Evolutionary conservation across 768 basidiomycete species (phyloP).

Genomic region (Mycena polygramma): DNA sequence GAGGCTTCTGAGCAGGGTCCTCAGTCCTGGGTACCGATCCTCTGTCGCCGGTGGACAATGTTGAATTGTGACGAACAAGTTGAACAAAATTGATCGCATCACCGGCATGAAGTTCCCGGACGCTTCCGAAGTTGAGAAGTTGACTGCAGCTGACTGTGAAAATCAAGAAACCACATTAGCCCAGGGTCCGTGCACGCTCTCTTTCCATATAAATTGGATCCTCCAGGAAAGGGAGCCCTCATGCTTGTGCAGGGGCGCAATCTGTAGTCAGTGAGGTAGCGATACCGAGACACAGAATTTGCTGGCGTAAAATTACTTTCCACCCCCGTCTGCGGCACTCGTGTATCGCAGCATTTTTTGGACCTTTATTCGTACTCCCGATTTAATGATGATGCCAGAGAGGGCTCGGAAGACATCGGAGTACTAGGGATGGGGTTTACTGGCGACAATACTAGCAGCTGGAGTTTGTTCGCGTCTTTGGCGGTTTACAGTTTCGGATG

Average conservation of each 20-base stretch:
- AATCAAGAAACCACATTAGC: not conserved
- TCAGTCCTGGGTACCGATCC: too few species aligned
- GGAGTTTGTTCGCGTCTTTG: too few species aligned
- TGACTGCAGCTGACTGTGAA: slow-evolving; percentile 3
- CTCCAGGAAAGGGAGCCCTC: not conserved
- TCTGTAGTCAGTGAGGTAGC: slow-evolving; percentile 28
- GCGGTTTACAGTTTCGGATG: too few species aligned
- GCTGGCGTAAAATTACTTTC: slow-evolving; percentile 27
- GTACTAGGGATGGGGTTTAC: not conserved
- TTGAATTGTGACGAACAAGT: too few species aligned
- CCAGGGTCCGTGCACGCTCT: slow-evolving; percentile 11
- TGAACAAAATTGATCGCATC: too few species aligned
- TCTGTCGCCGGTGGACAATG: too few species aligned
- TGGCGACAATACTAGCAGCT: too few species aligned
- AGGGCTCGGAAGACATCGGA: slow-evolving; percentile 5
- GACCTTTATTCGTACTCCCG: not conserved
- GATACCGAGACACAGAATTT: slow-evolving; percentile 27
- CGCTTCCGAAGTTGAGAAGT: not conserved
- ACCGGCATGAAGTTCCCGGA: too few species aligned
- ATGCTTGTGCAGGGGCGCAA: slow-evolving; percentile 27
- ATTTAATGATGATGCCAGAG: slow-evolving; percentile 12
- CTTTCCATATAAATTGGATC: not conserved
- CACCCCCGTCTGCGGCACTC: slow-evolving; percentile 13
- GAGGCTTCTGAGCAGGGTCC: too few species aligned
- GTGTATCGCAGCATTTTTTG: slow-evolving; percentile 23